Evolutionary conservation across 805 yeast genomes (phyloP).

Genomic region (Maudiozyma turicensis): DNA sequence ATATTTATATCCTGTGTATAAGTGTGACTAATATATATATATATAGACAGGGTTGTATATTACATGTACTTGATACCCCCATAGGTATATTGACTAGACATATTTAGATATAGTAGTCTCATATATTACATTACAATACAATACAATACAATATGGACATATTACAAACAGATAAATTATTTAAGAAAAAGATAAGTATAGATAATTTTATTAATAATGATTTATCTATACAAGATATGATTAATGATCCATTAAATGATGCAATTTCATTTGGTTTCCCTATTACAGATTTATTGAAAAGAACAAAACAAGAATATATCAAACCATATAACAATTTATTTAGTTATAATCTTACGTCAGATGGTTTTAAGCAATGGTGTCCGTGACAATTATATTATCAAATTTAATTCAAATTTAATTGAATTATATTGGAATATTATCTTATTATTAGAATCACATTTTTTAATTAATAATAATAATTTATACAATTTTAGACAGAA

Average conservation of each 20-base stretch:
- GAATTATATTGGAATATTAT: conserved; percentile 29
- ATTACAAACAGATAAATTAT: not conserved
- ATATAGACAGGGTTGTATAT: not conserved
- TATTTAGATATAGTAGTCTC: too few species aligned
- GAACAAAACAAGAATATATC: not conserved
- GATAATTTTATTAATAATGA: not conserved
- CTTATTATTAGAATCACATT: conserved; percentile 21
- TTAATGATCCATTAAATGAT: not conserved
- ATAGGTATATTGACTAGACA: too few species aligned
- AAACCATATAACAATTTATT: conserved; percentile 2
- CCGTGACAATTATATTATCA: conserved; percentile 20
- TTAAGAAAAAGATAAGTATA: not conserved
- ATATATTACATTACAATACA: not conserved
- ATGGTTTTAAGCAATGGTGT: conserved; percentile 24
- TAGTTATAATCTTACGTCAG: conserved; percentile 13
- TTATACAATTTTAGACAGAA: conserved; percentile 1
- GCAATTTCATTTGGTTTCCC: conserved; percentile 17
- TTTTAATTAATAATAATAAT: conserved; percentile 6
- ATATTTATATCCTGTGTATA: not conserved
- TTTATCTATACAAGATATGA: not conserved
- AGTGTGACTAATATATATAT: not conserved
- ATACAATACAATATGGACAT: not conserved
- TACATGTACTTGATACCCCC: too few species aligned
- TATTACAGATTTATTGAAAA: conserved; percentile 15
- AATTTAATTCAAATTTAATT: not conserved